phyloP scores from a whole-genome alignment of 768 basidiomycete genomes.

The Tylopilus rubrobrunneus region DNA sequence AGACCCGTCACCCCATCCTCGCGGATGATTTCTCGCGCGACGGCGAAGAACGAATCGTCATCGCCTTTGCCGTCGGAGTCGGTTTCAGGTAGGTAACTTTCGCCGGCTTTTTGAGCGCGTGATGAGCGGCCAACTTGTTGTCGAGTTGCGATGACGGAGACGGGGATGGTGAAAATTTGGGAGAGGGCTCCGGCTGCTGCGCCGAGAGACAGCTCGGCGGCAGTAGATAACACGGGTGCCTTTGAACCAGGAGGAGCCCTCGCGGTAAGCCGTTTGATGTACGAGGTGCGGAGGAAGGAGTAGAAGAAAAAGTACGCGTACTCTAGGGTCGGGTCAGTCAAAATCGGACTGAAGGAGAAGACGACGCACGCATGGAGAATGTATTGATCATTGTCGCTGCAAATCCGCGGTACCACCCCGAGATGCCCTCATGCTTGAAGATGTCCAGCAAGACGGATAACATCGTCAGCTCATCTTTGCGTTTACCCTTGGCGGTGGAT shows the following conservation, averaged over 20 bases:
- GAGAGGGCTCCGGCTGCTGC: constrained; percentile 92
- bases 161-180: constrained; percentile 97
- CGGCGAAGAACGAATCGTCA: constrained; percentile 73
- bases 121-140: constrained; percentile 77
- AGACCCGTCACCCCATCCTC: constrained; percentile 86
- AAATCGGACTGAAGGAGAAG: not conserved
- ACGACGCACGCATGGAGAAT: constrained; percentile 81
- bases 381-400: constrained; percentile 97
- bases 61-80: constrained; percentile 4
- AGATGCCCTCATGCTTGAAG: constrained; percentile 74
- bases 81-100: not conserved
- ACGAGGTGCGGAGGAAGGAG: constrained; percentile 80
- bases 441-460: constrained; percentile 64
- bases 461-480: constrained; percentile 51
- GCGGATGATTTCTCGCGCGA: constrained; percentile 81
- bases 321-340: constrained; percentile 48
- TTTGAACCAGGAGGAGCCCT: constrained; percentile 60
- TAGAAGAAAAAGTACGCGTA: constrained; percentile 99
- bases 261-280: constrained; percentile 65
- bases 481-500: constrained; percentile 48
- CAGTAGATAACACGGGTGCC: constrained; percentile 61
- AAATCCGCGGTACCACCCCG: constrained; percentile 88
- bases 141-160: constrained; percentile 94
- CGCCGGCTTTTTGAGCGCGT: not conserved
- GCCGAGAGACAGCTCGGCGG: constrained; percentile 81